A percentile compares a stretch with the other conserved stretches of the same genome.
These are phyloP conservation scores for Eucalyptus curtisii DNA, from an alignment of 345 rosid genomes.

Conservation along the genomic window DNA sequence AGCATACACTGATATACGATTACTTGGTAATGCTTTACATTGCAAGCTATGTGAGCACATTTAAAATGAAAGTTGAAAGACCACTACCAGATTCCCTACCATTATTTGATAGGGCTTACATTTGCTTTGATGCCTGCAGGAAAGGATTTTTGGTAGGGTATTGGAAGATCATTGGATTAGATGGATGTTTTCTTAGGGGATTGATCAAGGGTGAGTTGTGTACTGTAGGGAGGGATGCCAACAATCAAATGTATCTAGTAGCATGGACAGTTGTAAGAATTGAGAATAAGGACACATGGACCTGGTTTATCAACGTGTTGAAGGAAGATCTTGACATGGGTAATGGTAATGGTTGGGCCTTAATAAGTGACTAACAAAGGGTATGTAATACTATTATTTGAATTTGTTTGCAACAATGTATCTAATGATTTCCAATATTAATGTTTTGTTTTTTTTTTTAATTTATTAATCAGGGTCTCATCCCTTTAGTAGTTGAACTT, in stretches of 20 bases:
- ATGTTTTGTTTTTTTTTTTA: fast-evolving
- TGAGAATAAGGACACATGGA: too few relatives aligned
- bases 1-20: fast-evolving
- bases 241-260: too few relatives aligned
- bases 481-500: not conserved
- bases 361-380: too few relatives aligned
- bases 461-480: not conserved
- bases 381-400: too few relatives aligned
- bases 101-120: too few relatives aligned
- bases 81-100: fast-evolving
- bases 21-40: not conserved
- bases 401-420: not conserved
- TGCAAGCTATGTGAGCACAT: not conserved
- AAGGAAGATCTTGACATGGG: not conserved
- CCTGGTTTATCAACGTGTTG: not conserved
- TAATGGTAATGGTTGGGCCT: too few relatives aligned
- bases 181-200: not conserved
- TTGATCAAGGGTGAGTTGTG: not conserved
- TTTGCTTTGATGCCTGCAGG: fast-evolving
- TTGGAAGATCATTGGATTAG: not conserved
- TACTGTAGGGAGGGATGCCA: too few relatives aligned
- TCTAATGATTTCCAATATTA: too few relatives aligned
- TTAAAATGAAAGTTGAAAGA: not conserved
- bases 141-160: not conserved
- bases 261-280: not conserved